phyloP scores from a whole-genome alignment of 2,329 filamentous ascomycete genomes.

The Aspergillus chevalieri region DNA sequence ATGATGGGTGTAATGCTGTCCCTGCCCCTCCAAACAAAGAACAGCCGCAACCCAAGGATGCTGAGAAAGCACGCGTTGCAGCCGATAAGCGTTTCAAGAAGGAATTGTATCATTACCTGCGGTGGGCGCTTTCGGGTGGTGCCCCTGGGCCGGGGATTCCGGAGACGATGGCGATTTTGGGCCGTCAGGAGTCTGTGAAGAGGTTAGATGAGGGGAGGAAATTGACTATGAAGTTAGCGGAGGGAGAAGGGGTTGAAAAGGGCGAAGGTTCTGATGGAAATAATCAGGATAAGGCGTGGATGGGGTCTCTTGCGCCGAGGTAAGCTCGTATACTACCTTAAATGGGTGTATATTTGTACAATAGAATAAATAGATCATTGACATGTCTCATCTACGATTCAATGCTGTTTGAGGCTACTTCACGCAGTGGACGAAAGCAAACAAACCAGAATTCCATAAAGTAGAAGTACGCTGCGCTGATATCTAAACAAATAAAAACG shows the following conservation, averaged over 20 bases:
- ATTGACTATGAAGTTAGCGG: constrained; percentile 17
- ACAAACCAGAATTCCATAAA: constrained; percentile 4
- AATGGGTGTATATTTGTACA: background rate
- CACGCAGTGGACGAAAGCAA: background rate
- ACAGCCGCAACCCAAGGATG: constrained; percentile 12
- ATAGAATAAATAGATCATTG: background rate
- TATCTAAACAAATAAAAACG: constrained; percentile 15
- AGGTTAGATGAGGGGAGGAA: constrained; percentile 39
- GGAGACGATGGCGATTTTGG: constrained; percentile 51
- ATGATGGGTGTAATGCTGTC: constrained; percentile 17
- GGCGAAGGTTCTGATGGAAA: background rate
- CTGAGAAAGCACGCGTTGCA: constrained; percentile 9
- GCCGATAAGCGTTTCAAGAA: constrained; percentile 36
- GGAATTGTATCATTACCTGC: constrained; percentile 50
- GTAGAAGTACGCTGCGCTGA: constrained; percentile 15
- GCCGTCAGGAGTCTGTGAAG: constrained; percentile 45
- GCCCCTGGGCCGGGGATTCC: constrained; percentile 49
- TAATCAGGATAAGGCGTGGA: constrained; percentile 25
- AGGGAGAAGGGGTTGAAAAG: background rate
- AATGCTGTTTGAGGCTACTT: background rate
- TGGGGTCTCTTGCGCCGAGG: constrained; percentile 27
- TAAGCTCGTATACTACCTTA: background rate
- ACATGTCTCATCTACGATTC: background rate
- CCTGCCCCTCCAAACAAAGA: background rate
- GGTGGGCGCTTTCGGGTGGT: constrained; percentile 51